Evolutionary conservation across 139 green algal genomes (phyloP).

Genomic region (Desmodesmus armatus): DNA sequence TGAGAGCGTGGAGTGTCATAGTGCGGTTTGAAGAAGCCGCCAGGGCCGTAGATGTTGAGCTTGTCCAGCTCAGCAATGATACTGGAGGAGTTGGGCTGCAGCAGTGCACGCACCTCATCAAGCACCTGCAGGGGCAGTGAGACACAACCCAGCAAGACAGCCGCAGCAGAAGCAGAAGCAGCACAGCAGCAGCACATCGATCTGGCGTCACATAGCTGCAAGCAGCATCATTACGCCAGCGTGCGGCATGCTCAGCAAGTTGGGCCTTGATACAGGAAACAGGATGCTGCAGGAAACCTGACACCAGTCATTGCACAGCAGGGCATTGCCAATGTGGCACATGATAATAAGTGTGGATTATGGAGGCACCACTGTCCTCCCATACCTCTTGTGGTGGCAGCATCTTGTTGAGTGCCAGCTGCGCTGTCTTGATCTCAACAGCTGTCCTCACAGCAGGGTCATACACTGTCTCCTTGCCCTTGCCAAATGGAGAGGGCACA

Average conservation of each 20-base stretch:
- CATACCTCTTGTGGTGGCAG: neutral
- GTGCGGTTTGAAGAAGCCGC: neutral
- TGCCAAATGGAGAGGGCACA: conserved; percentile 2
- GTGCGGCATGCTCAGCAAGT: neutral
- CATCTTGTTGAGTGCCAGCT: neutral
- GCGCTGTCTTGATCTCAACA: neutral
- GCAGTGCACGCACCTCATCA: neutral
- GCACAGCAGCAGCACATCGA: no score
- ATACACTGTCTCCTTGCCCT: neutral
- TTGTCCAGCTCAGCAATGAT: neutral
- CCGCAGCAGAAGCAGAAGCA: no score
- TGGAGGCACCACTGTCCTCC: no score
- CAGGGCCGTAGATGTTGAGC: neutral
- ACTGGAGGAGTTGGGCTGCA: neutral
- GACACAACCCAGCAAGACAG: neutral
- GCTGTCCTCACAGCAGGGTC: neutral
- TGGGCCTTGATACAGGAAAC: neutral
- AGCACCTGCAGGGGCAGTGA: neutral
- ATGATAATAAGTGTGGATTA: neutral
- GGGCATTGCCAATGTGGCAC: no score
- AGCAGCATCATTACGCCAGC: no score
- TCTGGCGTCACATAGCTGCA: no score
- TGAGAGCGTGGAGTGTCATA: neutral
- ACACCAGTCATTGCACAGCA: no score
- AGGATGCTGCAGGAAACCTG: no score